Evolutionary conservation across 2,329 filamentous ascomycete species (phyloP).

Genomic region (Colletotrichum orchidophilum): DNA sequence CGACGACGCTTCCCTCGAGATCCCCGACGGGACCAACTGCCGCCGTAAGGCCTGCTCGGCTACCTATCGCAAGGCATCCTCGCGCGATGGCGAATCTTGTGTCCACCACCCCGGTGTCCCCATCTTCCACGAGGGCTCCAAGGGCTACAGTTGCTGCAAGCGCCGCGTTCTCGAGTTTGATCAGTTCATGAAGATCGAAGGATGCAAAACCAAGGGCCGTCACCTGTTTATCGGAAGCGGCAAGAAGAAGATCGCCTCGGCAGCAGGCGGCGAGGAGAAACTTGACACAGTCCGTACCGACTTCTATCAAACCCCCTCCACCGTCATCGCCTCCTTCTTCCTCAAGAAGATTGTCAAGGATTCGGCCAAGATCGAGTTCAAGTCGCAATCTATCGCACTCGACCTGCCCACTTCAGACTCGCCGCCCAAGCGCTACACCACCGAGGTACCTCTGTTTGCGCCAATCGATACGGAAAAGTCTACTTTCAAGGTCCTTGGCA

Average conservation of each 20-base stretch:
- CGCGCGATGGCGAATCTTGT: conserved; percentile 79
- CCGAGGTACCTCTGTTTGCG: conserved; percentile 79
- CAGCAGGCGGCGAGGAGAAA: conserved; percentile 72
- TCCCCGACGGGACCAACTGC: conserved; percentile 80
- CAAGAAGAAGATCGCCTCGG: conserved; percentile 68
- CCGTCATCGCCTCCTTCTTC: conserved; percentile 91
- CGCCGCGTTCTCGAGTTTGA: conserved; percentile 94
- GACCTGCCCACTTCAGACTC: conserved; percentile 88
- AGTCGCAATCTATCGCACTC: conserved; percentile 70
- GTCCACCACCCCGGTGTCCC: conserved; percentile 89
- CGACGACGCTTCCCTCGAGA: conserved; percentile 79
- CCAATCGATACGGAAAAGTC: conserved; percentile 80
- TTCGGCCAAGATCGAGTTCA: conserved; percentile 77
- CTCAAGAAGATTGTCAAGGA: conserved; percentile 96
- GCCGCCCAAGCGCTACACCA: conserved; percentile 79
- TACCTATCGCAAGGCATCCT: conserved; percentile 68
- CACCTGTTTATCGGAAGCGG: conserved; percentile 88
- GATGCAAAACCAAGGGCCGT: conserved; percentile 82
- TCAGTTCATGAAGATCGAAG: conserved; percentile 95
- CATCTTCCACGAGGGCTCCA: conserved; percentile 97
- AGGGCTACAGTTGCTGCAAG: conserved; percentile 98
- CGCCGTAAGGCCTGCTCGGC: conserved; percentile 79
- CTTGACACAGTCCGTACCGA: conserved; percentile 84
- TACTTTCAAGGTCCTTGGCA: conserved; percentile 83
- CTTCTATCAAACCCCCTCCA: conserved; percentile 90